Base-by-base conservation (phyloP, 2,329 filamentous ascomycete species). In the Colletotrichum somersetense region DNA sequence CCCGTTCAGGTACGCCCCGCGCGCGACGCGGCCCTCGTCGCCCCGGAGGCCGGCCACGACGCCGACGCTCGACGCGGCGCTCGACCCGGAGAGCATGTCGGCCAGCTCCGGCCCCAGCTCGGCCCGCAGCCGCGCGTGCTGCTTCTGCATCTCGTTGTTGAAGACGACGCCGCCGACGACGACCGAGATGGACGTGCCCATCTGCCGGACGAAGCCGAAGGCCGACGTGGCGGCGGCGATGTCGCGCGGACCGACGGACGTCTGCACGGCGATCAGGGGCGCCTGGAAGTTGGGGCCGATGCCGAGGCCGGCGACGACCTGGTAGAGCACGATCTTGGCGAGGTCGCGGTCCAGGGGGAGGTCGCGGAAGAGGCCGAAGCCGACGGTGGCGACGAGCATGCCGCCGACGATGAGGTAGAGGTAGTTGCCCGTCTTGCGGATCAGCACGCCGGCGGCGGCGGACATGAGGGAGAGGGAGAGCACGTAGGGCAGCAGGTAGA, bases 201-300 rank as follows among this genome's bases (percentile, higher is more conserved):
- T 81, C 76, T 89, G 88, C 35, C 90, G 86, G 52, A 89, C 79
- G 77, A 92, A 92, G 14, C 84, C 83, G 77, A 90, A 91, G 2
- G 89, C 90, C 0, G 89, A 86, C 0, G 90, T 91, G 18, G 89
- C 90, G 2, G 88, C 87, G 2, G 89, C 90, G 64, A 91, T 88
- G 68, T 93, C 90, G 14, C 84, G 80, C 8, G 86, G 86, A 20
- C 85, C 83, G 50, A 93, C 88, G 16, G 86, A 87, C 3, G 88
- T 86, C 76, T 94, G 92, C 6, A 93, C 85, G 0, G 89, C 88
- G 48, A 92, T 87, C 33, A 92, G 82, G 0, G 89, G 90, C 0
- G 88, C 81, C 77, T 91, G 89, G 78, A 91, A 90, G 77, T 90
- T 89, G 48, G 89, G 87, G 0, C 90, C 90, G 7, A 89, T 85